Percentiles rank a stretch among this genome's conserved stretches.
phyloP scores from a whole-genome alignment of 768 basidiomycete species.

The Pulveroboletus ravenelii region DNA sequence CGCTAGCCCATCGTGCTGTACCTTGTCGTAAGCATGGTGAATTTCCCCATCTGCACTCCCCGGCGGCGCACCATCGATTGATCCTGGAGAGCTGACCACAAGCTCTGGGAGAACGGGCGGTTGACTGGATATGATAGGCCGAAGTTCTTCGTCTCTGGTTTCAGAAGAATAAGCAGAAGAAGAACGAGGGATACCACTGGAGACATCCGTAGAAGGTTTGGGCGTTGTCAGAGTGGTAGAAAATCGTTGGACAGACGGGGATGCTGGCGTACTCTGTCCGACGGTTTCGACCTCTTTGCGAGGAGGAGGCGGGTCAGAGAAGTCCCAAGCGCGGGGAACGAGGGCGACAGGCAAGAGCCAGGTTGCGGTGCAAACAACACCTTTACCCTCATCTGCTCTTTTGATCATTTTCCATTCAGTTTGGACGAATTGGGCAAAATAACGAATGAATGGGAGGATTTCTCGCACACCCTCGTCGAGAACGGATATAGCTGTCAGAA shows the following conservation, averaged over 20 bases:
- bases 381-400: conserved; percentile 59
- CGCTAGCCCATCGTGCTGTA: conserved; percentile 21
- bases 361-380: conserved; percentile 87
- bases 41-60: conserved; percentile 13
- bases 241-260: conserved; percentile 20
- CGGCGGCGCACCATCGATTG: conserved; percentile 26
- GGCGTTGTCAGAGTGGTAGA: conserved; percentile 26
- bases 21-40: conserved; percentile 14
- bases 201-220: conserved; percentile 26
- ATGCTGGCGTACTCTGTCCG: conserved; percentile 17
- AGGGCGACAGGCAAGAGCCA: conserved; percentile 83
- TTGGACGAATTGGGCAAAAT: conserved; percentile 75
- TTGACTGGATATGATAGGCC: conserved; percentile 23
- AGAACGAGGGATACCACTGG: conserved; percentile 16
- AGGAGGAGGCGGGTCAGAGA: conserved; percentile 40
- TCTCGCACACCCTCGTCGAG: conserved; percentile 75
- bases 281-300: conserved; percentile 15
- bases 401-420: conserved; percentile 67
- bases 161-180: conserved; percentile 30
- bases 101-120: conserved; percentile 32
- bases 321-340: conserved; percentile 81
- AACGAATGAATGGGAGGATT: conserved; percentile 79
- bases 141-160: conserved; percentile 26
- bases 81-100: conserved; percentile 32
- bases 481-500: conserved; percentile 67